Evolutionary conservation across 2,329 filamentous ascomycete genomes (phyloP).

Genomic region (Diaporthe sp.): DNA sequence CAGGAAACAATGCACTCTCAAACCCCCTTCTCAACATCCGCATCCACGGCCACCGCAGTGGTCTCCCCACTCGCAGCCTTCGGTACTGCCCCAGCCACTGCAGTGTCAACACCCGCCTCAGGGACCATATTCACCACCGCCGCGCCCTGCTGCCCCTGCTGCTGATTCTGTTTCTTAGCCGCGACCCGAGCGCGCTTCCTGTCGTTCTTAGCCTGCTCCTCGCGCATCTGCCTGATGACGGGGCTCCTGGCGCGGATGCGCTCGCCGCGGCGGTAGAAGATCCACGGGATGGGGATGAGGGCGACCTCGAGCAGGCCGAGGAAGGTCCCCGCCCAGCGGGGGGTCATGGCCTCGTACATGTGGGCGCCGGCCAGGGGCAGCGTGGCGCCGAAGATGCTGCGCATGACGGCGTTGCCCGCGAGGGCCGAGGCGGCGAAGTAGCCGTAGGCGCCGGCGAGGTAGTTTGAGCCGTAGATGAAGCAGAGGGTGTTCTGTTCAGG

Average conservation of each 20-base stretch:
- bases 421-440: constrained; percentile 83
- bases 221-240: constrained; percentile 57
- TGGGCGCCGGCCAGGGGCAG: constrained; percentile 78
- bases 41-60: background rate
- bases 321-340: constrained; percentile 81
- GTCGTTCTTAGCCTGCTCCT: constrained; percentile 53
- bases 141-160: background rate
- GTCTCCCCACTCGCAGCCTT: background rate
- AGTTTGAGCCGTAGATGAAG: constrained; percentile 85
- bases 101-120: background rate
- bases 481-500: constrained; percentile 70
- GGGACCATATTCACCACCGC: background rate
- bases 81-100: background rate
- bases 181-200: constrained; percentile 45
- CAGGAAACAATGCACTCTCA: background rate
- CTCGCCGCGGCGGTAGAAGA: constrained; percentile 74
- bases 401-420: constrained; percentile 79
- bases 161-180: background rate
- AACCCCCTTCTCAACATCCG: constrained; percentile 37
- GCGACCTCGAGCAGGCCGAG: constrained; percentile 76
- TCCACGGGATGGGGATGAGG: constrained; percentile 80
- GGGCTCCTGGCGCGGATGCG: constrained; percentile 61
- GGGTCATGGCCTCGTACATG: constrained; percentile 76
- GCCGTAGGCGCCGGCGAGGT: constrained; percentile 80
- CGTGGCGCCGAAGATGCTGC: constrained; percentile 76